phyloP scores from a whole-genome alignment of 1,284 basidiomycete genomes.

The Cutaneotrichosporon arboriforme region DNA sequence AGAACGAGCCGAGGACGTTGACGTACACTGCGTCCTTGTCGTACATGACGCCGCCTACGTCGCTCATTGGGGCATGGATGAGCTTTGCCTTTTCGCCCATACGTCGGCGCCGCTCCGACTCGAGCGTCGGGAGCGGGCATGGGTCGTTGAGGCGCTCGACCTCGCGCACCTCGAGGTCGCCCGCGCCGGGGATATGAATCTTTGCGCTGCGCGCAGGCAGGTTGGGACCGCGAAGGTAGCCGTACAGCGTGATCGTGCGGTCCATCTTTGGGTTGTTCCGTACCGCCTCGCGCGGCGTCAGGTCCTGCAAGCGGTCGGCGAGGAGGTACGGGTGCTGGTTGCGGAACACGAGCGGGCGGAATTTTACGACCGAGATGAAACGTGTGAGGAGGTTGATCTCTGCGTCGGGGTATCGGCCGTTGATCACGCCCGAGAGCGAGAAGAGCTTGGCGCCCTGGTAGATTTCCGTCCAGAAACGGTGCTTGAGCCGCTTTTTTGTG shows the following conservation, averaged over 20 bases:
- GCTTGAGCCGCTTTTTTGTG: conserved; percentile 93
- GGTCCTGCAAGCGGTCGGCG: conserved; percentile 92
- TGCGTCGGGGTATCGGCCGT: conserved; percentile 94
- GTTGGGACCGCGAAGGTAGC: conserved; percentile 89
- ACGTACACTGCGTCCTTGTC: conserved; percentile 99
- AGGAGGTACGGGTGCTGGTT: conserved; percentile 92
- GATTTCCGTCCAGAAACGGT: conserved; percentile 99
- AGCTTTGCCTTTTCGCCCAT: conserved; percentile 93
- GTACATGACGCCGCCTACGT: conserved; percentile 92
- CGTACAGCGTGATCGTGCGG: conserved; percentile 86
- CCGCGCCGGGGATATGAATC: conserved; percentile 92
- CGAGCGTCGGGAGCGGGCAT: conserved; percentile 85
- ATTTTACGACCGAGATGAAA: conserved; percentile 98
- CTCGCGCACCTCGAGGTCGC: conserved; percentile 71
- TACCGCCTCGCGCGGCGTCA: conserved; percentile 81
- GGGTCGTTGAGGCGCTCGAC: conserved; percentile 81
- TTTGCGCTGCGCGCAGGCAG: conserved; percentile 68
- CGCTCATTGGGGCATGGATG: conserved; percentile 97
- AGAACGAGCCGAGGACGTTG: conserved; percentile 92
- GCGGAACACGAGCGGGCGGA: conserved; percentile 92
- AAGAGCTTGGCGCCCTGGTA: conserved; percentile 98
- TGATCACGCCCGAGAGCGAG: conserved; percentile 95
- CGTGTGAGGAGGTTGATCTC: conserved; percentile 94
- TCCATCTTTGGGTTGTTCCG: conserved; percentile 74
- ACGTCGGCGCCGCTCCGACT: conserved; percentile 86